phyloP scores from a whole-genome alignment of 768 basidiomycete genomes.

The Russula sp. region DNA sequence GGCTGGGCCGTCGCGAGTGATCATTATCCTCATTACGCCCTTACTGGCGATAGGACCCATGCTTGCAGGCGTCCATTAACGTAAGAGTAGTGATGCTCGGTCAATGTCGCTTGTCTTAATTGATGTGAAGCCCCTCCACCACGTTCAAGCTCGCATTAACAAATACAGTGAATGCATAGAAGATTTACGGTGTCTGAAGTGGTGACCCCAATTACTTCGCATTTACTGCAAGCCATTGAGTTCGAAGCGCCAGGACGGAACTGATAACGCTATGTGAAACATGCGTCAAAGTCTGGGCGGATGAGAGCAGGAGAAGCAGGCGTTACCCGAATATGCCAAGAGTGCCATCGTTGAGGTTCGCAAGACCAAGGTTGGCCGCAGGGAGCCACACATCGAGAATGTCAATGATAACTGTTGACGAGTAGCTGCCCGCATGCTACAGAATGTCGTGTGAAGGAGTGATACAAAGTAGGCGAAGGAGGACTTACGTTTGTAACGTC shows the following conservation, averaged over 20 bases:
- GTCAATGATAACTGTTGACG: conserved; percentile 85
- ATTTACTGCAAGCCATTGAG: conserved; percentile 28
- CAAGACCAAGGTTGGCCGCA: conserved; percentile 71
- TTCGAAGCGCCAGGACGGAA: conserved; percentile 27
- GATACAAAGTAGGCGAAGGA: conserved; percentile 2
- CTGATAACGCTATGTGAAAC: conserved; percentile 53
- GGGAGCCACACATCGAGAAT: conserved; percentile 88
- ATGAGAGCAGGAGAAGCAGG: conserved; percentile 24
- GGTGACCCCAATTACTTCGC: conserved; percentile 11
- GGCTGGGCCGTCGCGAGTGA: too few relatives aligned
- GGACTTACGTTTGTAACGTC: conserved; percentile 52
- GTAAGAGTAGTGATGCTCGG: background rate
- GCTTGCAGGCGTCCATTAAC: background rate
- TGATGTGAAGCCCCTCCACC: background rate
- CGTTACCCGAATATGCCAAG: conserved; percentile 83
- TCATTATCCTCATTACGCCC: background rate
- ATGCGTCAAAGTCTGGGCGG: conserved; percentile 8
- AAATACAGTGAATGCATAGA: background rate
- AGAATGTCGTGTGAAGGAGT: conserved; percentile 18
- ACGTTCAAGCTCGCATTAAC: background rate
- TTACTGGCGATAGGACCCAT: background rate
- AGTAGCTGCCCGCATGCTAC: conserved; percentile 60
- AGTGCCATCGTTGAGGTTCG: conserved; percentile 77
- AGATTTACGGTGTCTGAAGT: background rate
- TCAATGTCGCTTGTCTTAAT: background rate